Evolutionary conservation across 257 asterid species (phyloP).

Genomic region (Solanum sitiens): DNA sequence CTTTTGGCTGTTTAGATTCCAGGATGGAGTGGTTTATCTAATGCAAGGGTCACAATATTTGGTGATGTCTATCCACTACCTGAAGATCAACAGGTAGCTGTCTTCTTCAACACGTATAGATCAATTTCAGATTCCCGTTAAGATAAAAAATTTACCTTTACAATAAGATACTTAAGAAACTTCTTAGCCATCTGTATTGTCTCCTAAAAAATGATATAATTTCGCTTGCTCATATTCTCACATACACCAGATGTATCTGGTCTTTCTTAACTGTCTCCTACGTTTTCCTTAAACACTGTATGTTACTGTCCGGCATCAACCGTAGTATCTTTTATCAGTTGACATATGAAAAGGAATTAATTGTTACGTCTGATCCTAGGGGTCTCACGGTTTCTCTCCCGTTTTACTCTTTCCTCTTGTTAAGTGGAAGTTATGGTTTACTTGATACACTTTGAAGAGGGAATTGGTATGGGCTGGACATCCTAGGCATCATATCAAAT

Average conservation of each 20-base stretch:
- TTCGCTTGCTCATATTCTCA: not conserved
- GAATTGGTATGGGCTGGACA: not conserved
- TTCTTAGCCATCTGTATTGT: not conserved
- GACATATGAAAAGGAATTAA: not conserved
- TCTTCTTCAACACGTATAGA: not conserved
- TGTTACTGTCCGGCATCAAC: not conserved
- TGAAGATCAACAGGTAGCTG: constrained; percentile 77
- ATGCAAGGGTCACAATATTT: constrained; percentile 91
- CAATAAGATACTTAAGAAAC: not conserved
- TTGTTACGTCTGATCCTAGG: not conserved
- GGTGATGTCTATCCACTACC: constrained; percentile 93
- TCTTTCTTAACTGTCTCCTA: not conserved
- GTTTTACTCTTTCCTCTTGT: not conserved
- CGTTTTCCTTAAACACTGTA: not conserved
- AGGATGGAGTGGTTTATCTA: constrained; percentile 99
- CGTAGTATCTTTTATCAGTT: not conserved
- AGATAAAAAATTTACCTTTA: not conserved
- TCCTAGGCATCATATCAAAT: not conserved
- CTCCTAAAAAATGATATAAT: not conserved
- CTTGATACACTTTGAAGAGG: not conserved
- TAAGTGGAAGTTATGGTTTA: not conserved
- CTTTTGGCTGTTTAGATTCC: constrained; percentile 47
- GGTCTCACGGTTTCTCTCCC: not conserved
- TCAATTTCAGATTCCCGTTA: not conserved
- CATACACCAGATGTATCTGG: not conserved